Evolutionary conservation across 2,329 filamentous ascomycete species (phyloP), one percentile per base, ranked within the genome.

Genomic region (Exophiala alcalophila): DNA sequence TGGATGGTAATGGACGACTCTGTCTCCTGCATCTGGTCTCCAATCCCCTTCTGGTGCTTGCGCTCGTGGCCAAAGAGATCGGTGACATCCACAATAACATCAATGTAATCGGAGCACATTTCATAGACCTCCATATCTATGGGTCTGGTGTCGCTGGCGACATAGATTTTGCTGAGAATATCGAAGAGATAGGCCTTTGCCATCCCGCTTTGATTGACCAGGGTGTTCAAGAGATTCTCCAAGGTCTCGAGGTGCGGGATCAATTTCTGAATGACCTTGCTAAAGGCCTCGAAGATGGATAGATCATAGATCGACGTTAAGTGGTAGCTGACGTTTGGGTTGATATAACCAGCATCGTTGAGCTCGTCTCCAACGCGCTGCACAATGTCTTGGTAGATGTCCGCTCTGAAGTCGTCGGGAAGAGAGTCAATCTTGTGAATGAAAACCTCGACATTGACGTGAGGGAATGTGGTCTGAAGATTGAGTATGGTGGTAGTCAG

Each of bases 401-500:
- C 92, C 45, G 90, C 81, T 61, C 92, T 90, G 72, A 92, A 97
- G 65, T 98, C 92, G 55, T 97, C 92, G 19, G 87, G 92, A 11
- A 98, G 75, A n/a, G 90, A 91, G 62, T 98, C 92, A 23, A 96
- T 91, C 65, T 98, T 98, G 76, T 98, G 92, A 57, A 98, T 94
- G 66, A 98, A 97, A 36, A 98, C 91, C 63, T 97, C 91, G 54
- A 98, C 86, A 65, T 96, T 95, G 68, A 97, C 92, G 61, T 87
- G 84, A 2, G 91, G 90, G 61, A 94, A 96, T 48, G 80, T 81
- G 54, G 88, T 81, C 61, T 95, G 87, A 2, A 98, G 79, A 53
- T 88, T 86, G 44, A 96, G 73, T 50, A 97, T 94, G 5, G 90
- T 95, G 40, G 81, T 75, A 65, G 95, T 94, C 19, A 98, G 78